Conservation (phyloP, 106 monocot genomes). For the Dendrobium nobile region DNA sequence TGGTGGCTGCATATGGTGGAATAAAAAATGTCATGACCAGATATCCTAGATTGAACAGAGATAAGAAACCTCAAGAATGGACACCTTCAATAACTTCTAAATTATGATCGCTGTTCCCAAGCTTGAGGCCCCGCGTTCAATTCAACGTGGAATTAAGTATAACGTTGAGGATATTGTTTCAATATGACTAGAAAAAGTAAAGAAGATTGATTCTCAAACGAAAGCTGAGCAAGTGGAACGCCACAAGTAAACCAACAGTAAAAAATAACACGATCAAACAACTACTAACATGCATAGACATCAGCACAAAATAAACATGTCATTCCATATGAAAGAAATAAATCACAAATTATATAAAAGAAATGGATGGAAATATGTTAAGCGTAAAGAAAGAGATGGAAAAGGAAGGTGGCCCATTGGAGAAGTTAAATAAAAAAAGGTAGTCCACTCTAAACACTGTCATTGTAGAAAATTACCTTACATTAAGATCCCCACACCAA, state of each 20-base stretch:
- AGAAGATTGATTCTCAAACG: background rate
- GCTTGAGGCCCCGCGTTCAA: background rate
- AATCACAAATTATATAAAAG: background rate
- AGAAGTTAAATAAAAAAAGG: background rate
- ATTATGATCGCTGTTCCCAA: background rate
- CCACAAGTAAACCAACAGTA: background rate
- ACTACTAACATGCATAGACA: background rate
- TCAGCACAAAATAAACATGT: background rate
- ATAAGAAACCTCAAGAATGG: background rate
- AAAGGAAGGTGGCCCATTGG: background rate
- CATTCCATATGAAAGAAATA: background rate
- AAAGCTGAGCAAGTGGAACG: background rate
- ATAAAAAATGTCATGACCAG: background rate
- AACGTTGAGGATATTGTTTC: background rate
- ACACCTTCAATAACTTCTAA: background rate
- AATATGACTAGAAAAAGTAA: background rate
- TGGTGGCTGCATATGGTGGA: slow-evolving; percentile 55
- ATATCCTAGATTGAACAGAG: background rate
- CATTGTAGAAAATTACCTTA: slow-evolving; percentile 50
- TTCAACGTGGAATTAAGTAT: background rate
- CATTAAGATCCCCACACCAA: slow-evolving; percentile 98
- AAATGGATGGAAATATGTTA: background rate
- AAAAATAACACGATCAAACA: background rate
- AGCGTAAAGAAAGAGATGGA: background rate
- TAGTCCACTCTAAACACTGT: background rate